Conservation (phyloP, 192 early-diverging fungal species). For the Coemansia sp. region DNA sequence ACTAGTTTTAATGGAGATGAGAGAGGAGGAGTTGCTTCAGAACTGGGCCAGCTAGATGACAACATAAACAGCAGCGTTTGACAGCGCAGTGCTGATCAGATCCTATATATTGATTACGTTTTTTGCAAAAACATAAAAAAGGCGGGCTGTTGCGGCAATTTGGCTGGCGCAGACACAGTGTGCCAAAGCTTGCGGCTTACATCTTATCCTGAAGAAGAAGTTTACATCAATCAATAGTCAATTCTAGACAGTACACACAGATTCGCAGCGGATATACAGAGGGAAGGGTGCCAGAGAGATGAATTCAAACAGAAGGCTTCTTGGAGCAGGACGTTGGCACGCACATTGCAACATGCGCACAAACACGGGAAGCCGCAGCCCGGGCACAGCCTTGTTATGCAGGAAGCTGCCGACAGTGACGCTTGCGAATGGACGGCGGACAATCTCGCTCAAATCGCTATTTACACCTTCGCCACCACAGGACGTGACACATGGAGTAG, state of each 20-base stretch:
- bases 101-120: not conserved
- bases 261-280: not conserved
- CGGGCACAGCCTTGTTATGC: not conserved
- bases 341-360: not conserved
- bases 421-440: slow-evolving; percentile 5
- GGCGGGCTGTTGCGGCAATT: not conserved
- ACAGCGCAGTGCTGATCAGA: not conserved
- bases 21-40: slow-evolving; percentile 9
- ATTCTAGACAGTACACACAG: not conserved
- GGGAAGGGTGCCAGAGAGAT: not conserved
- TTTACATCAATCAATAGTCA: not conserved
- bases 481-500: slow-evolving; percentile 5
- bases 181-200: not conserved
- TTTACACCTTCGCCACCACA: slow-evolving; percentile 42
- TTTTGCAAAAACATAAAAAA: not conserved
- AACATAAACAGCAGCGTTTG: not conserved
- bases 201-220: not conserved
- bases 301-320: not conserved
- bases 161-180: not conserved
- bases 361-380: not conserved
- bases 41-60: not conserved
- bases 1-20: slow-evolving; percentile 21
- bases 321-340: not conserved
- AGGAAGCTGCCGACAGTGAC: not conserved
- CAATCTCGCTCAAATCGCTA: slow-evolving; percentile 51